A percentile compares a stretch with the other conserved stretches of the same genome.
Evolutionary conservation across 2,329 filamentous ascomycete genomes (phyloP).

Genomic region (Colletotrichum limetticola): DNA sequence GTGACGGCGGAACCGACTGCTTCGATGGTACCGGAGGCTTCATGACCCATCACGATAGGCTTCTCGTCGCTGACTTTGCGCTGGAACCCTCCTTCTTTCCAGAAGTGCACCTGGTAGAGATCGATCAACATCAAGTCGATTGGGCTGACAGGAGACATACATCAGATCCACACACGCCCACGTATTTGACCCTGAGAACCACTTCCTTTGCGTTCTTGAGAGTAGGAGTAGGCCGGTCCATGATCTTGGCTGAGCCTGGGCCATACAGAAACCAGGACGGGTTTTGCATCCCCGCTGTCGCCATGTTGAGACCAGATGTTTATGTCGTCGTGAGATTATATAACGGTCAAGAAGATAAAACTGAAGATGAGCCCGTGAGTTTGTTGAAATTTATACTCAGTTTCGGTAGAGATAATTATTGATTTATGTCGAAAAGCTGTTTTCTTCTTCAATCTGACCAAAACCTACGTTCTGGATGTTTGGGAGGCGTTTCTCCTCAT

Average conservation of each 20-base stretch:
- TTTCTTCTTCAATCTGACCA: background rate
- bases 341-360: too few relatives aligned
- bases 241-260: slow-evolving; percentile 36
- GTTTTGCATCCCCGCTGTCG: slow-evolving; percentile 28
- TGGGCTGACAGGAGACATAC: background rate
- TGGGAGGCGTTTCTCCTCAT: background rate
- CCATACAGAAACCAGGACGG: slow-evolving; percentile 39
- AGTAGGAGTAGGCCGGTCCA: slow-evolving; percentile 36
- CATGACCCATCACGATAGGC: slow-evolving; percentile 57
- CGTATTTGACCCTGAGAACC: slow-evolving; percentile 38
- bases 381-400: too few relatives aligned
- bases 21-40: slow-evolving; percentile 73
- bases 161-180: slow-evolving; percentile 36
- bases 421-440: background rate
- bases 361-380: too few relatives aligned
- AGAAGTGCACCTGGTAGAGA: slow-evolving; percentile 21
- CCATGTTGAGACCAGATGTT: background rate
- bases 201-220: slow-evolving; percentile 41
- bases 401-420: background rate
- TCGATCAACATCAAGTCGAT: background rate
- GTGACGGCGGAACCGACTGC: slow-evolving; percentile 69
- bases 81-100: slow-evolving; percentile 34
- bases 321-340: too few relatives aligned
- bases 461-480: background rate
- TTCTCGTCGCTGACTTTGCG: slow-evolving; percentile 31